Conservation (phyloP, 2,329 filamentous ascomycete species). For the Penicillium capsulatum region DNA sequence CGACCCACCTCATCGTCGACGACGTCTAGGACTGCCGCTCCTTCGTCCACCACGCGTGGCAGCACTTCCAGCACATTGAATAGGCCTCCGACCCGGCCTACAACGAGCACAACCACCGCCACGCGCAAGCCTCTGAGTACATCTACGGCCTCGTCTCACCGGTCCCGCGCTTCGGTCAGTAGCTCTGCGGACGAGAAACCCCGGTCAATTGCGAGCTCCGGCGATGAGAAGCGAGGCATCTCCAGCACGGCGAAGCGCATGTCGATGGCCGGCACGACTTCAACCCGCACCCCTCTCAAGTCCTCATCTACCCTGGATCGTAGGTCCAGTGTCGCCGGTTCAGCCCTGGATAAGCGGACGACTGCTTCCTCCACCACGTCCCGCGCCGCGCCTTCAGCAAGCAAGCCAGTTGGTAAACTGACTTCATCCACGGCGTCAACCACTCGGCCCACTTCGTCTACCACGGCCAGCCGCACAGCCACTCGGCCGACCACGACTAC, state of each 20-base stretch:
- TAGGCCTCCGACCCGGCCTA: constrained; percentile 44
- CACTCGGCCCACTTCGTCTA: constrained; percentile 25
- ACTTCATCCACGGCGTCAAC: constrained; percentile 24
- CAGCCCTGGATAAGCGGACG: constrained; percentile 33
- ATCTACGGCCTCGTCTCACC: constrained; percentile 37
- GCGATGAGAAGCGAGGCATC: constrained; percentile 44
- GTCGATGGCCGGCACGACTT: constrained; percentile 40
- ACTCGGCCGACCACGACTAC: constrained; percentile 25
- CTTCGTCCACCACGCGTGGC: constrained; percentile 21
- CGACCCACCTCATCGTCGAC: constrained; percentile 36
- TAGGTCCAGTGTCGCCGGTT: constrained; percentile 36
- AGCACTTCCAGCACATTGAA: constrained; percentile 37
- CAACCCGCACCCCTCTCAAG: constrained; percentile 34
- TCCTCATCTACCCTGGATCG: constrained; percentile 35
- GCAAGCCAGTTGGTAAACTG: constrained; percentile 20
- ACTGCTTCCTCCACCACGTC: constrained; percentile 15
- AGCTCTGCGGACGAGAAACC: constrained; percentile 44
- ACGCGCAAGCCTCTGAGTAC: constrained; percentile 36
- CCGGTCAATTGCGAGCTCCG: constrained; percentile 41
- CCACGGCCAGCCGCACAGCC: constrained; percentile 24
- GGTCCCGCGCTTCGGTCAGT: constrained; percentile 41
- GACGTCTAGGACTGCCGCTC: constrained; percentile 27
- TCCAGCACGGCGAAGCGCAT: constrained; percentile 43
- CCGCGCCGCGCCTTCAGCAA: constrained; percentile 24
- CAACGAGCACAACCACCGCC: constrained; percentile 30